phyloP scores from a whole-genome alignment of 768 basidiomycete genomes.

The Gloeophyllum trabeum region DNA sequence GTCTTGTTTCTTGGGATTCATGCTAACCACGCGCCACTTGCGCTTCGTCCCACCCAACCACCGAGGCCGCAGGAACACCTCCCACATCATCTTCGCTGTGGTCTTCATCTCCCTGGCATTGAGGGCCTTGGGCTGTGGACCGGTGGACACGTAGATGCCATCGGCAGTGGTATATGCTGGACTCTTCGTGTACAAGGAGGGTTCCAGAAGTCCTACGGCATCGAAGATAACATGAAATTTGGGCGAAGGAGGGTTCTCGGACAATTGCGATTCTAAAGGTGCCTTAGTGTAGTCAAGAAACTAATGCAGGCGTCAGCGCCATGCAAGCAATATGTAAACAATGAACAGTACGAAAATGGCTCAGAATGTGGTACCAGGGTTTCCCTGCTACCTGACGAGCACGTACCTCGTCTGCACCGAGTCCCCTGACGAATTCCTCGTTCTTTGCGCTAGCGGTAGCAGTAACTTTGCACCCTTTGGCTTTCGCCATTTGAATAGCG shows the following conservation, averaged over 20 bases:
- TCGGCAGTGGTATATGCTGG: conserved; percentile 41
- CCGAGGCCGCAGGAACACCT: conserved; percentile 27
- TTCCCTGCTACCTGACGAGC: background rate
- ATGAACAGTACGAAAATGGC: background rate
- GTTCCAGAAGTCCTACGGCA: conserved; percentile 37
- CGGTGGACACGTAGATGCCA: conserved; percentile 43
- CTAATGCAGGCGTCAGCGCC: too few relatives aligned
- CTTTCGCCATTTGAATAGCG: conserved; percentile 67
- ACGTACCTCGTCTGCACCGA: conserved; percentile 45
- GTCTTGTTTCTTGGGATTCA: conserved; percentile 1
- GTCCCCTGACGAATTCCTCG: conserved; percentile 37
- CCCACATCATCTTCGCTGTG: conserved; percentile 17
- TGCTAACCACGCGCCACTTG: conserved; percentile 27
- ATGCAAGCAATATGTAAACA: background rate
- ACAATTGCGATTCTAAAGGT: conserved; percentile 36
- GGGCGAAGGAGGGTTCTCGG: conserved; percentile 29
- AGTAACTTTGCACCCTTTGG: conserved; percentile 43
- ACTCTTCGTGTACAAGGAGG: conserved; percentile 36
- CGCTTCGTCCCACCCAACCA: conserved; percentile 44
- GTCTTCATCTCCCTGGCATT: conserved; percentile 24
- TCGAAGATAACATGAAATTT: conserved; percentile 54
- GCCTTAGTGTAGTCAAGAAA: conserved; percentile 53
- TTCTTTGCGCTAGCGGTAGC: conserved; percentile 53
- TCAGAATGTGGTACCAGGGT: too few relatives aligned
- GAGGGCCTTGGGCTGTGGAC: conserved; percentile 27